phyloP scores from a whole-genome alignment of 169 alveolate genomes.

The Plasmodium adleri region DNA sequence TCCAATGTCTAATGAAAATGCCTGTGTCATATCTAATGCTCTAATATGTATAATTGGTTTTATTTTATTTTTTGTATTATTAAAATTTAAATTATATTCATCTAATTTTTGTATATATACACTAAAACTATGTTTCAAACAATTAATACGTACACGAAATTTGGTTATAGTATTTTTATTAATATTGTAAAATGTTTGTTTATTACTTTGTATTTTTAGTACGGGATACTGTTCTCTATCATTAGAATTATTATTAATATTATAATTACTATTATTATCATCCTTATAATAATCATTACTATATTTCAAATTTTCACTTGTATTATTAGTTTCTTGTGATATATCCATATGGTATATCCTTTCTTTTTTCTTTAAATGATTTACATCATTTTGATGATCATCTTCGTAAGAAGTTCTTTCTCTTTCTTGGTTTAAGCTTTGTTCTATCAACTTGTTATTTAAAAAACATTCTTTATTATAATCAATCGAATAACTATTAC shows the following conservation, averaged over 20 bases:
- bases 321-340: slow-evolving; percentile 19
- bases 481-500: slow-evolving; percentile 56
- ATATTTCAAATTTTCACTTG: slow-evolving; percentile 4
- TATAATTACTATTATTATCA: background rate
- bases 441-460: slow-evolving; percentile 57
- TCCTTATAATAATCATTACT: slow-evolving; percentile 26
- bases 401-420: background rate
- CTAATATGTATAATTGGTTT: slow-evolving; percentile 76
- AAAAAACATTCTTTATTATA: slow-evolving; percentile 62
- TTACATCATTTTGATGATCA: slow-evolving; percentile 39
- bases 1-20: slow-evolving; percentile 70
- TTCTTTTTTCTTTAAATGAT: slow-evolving; percentile 23
- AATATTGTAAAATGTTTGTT: slow-evolving; percentile 60
- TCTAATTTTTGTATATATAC: slow-evolving; percentile 75
- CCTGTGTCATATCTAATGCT: slow-evolving; percentile 77
- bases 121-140: slow-evolving; percentile 72
- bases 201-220: slow-evolving; percentile 73
- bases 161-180: slow-evolving; percentile 68
- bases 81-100: slow-evolving; percentile 43
- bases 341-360: slow-evolving; percentile 1
- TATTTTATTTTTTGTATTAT: slow-evolving; percentile 71
- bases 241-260: slow-evolving; percentile 2
- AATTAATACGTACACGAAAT: slow-evolving; percentile 75
- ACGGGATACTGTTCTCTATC: slow-evolving; percentile 32
- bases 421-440: slow-evolving; percentile 32